Conservation (phyloP, 2,329 filamentous ascomycete genomes). For the Calonectria henricotiae region DNA sequence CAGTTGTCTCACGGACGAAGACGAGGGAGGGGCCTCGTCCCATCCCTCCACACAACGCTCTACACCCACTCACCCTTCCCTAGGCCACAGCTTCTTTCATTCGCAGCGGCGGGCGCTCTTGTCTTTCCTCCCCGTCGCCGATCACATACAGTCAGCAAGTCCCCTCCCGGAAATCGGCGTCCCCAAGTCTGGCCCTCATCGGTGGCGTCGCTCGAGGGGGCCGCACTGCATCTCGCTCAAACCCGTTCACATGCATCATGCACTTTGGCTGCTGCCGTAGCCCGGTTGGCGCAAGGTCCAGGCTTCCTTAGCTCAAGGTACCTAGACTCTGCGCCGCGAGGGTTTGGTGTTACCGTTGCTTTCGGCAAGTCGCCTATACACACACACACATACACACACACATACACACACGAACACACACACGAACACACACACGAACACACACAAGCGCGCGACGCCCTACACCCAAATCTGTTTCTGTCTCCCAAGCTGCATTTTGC, state of each 20-base stretch:
- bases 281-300: constrained; percentile 2
- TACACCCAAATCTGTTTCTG: constrained; percentile 30
- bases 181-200: constrained; percentile 30
- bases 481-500: constrained; percentile 37
- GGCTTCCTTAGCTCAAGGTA: background rate
- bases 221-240: constrained; percentile 38
- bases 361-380: constrained; percentile 12
- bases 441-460: constrained; percentile 1
- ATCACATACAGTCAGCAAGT: constrained; percentile 22
- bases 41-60: constrained; percentile 5
- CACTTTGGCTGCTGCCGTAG: constrained; percentile 22
- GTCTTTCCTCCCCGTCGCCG: constrained; percentile 29
- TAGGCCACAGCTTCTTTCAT: constrained; percentile 18
- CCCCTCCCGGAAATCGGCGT: constrained; percentile 26
- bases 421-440: too few species aligned
- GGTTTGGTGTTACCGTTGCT: constrained; percentile 28
- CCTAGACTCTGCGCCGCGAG: constrained; percentile 24
- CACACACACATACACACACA: too few species aligned
- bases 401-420: too few species aligned
- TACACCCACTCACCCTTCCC: background rate
- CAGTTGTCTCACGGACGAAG: constrained; percentile 1
- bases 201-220: constrained; percentile 29
- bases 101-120: background rate
- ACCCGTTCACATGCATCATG: constrained; percentile 42
- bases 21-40: background rate